Evolutionary conservation across 768 basidiomycete species (phyloP), one percentile per base, ranked within the genome.

Genomic region (Lentinula detonsa): DNA sequence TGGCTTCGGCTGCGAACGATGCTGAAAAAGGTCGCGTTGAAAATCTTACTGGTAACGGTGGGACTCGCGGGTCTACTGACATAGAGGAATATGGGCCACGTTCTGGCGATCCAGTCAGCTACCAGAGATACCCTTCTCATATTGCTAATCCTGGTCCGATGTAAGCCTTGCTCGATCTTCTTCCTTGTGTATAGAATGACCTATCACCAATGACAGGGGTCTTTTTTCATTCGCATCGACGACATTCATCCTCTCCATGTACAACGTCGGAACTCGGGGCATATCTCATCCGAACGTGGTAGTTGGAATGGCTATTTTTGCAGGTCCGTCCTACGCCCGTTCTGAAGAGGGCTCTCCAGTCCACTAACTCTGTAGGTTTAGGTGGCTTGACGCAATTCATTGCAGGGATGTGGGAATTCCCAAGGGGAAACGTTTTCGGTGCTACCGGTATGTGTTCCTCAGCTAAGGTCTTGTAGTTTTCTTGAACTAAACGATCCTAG

Each of bases 321-420:
- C 80, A 51, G 55, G 55, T 56, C 8, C 28, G 33, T 45, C 4
- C 11, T 11, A 15, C 51, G 2, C 23, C 9, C n/a, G 3, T 23
- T 48, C 9, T 49, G 48, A 7, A 49, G 23, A 21, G 33, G n/a
- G n/a, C 50, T 51, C 8, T 48, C 9, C 18, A 11, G 18, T 48
- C 9, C 37, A 48, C 31, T 42, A 4, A 43, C 11, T 31, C 21
- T 40, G 4, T 56, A 23, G 4, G 46, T n/a, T 40, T 21, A 56
- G 91, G 92, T 31, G 92, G 92, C 51, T 83, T 93, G n/a, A 81
- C 77, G 9, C 92, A 94, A 67, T 76, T 93, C 63, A 67, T 92
- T 31, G 91, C 90, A 3, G 92, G 92, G 49, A 90, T 91, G 85
- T 91, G 89, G 90, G 83, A 85, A 69, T 81, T 84, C 63, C 78